Percentiles rank a stretch among this genome's conserved stretches.
phyloP scores from a whole-genome alignment of 1,284 basidiomycete species.

The Ustilago lituana region DNA sequence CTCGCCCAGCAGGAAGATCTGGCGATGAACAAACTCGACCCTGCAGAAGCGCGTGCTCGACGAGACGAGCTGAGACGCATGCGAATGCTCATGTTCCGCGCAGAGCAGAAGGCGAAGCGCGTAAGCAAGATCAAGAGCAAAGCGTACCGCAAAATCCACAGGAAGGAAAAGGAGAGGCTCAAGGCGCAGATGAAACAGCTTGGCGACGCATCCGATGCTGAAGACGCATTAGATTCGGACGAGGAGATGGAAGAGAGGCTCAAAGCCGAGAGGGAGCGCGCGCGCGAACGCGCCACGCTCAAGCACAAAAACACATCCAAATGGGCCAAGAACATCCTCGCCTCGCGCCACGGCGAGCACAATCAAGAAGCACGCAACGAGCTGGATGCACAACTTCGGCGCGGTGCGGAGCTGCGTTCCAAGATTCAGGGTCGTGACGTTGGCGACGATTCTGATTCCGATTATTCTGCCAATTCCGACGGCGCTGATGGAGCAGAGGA shows the following conservation, averaged over 20 bases:
- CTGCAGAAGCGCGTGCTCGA: slow-evolving; percentile 83
- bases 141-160: slow-evolving; percentile 84
- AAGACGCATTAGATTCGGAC: slow-evolving; percentile 54
- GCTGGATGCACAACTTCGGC: slow-evolving; percentile 56
- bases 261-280: slow-evolving; percentile 76
- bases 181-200: slow-evolving; percentile 70
- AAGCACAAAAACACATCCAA: slow-evolving; percentile 67
- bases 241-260: slow-evolving; percentile 71
- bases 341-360: slow-evolving; percentile 38
- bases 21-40: slow-evolving; percentile 79
- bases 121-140: slow-evolving; percentile 96
- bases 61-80: slow-evolving; percentile 84
- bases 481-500: slow-evolving; percentile 3
- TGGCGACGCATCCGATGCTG: slow-evolving; percentile 69
- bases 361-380: slow-evolving; percentile 57
- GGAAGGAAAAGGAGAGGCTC: slow-evolving; percentile 75
- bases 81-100: slow-evolving; percentile 92
- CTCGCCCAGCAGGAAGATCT: slow-evolving; percentile 80
- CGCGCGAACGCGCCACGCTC: slow-evolving; percentile 62
- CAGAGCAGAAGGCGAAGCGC: slow-evolving; percentile 88
- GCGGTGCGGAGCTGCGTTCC: slow-evolving; percentile 48
- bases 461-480: slow-evolving; percentile 29
- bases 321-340: slow-evolving; percentile 61
- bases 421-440: slow-evolving; percentile 56
- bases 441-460: slow-evolving; percentile 35